Evolutionary conservation across 2,329 filamentous ascomycete genomes (phyloP), one percentile per base, ranked within the genome.

Genomic region (Penicillium sp.): DNA sequence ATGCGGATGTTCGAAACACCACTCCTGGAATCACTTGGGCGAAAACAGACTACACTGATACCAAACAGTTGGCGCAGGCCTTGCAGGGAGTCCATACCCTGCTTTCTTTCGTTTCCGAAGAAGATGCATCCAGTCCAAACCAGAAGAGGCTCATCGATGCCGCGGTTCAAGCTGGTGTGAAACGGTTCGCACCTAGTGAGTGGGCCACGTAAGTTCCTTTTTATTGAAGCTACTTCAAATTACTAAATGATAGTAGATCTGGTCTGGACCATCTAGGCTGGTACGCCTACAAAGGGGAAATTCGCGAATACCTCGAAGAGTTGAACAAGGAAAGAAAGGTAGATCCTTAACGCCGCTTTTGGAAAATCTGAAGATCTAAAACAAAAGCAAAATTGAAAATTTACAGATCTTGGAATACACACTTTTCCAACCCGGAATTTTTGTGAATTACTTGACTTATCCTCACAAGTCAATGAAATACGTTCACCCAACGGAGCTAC

Each of bases 351-450:
- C 3, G 28, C 8, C 28, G 28, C 28, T 11, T 30, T 10, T 30
- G 28, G 2, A 10, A 30, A 6, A 5, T n/a, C 13, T 40, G 22
- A 40, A 31, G 36, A 10, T 18, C 18, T 47, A n/a, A 41, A 6
- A 16, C 2, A 14, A 24, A 27, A 41, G 16, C 45, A n/a, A n/a
- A n/a, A n/a, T n/a, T n/a, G n/a, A n/a, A n/a, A n/a, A 39, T 33
- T 24, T 44, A 2, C 38, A 82, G 78, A 69, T 80, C 4, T 68
- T 84, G 5, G 79, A 84, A 52, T 84, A 84, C 63, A 76, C 69
- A 0, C 67, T 83, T 0, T 83, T 84, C 57, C 79, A 83, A 33
- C 78, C 78, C 0, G 80, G 79, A 0, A 57, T 82, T 1, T 82
- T 83, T 60, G 60, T 79, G 22, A 74, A 85, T 62, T 84, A 84